Evolutionary conservation across 257 asterid species (phyloP).

Genomic region (Solanum peruvianum): DNA sequence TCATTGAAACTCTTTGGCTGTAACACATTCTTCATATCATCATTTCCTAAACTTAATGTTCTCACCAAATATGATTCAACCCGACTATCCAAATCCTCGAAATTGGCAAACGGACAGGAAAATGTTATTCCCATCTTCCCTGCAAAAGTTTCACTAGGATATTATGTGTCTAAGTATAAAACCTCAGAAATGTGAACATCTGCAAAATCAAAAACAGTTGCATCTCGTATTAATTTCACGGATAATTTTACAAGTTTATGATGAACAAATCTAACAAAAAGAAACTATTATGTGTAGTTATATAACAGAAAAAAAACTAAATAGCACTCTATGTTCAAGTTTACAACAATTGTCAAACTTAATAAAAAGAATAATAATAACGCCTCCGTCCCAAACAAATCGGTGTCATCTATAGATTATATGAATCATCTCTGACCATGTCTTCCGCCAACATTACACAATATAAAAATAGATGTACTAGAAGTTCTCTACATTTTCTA

Average conservation of each 20-base stretch:
- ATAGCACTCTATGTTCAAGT: not conserved
- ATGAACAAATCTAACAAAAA: not conserved
- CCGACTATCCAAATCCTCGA: slow-evolving; percentile 31
- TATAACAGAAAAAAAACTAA: not conserved
- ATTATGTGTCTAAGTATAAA: not conserved
- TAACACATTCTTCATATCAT: slow-evolving; percentile 9
- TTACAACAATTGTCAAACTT: not conserved
- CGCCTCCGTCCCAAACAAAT: not conserved
- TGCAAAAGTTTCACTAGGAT: not conserved
- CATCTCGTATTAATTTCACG: not conserved
- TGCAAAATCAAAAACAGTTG: not conserved
- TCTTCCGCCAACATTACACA: not conserved
- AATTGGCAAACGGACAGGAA: slow-evolving; percentile 21
- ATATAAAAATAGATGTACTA: not conserved
- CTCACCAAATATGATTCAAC: slow-evolving; percentile 27
- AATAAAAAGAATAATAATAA: not conserved
- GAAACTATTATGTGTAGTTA: not conserved
- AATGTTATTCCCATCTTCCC: slow-evolving; percentile 53
- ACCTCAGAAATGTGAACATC: not conserved
- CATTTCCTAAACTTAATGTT: slow-evolving; percentile 25
- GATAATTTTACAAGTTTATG: not conserved
- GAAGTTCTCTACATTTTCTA: not conserved
- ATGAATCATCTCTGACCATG: not conserved
- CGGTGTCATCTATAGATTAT: not conserved
- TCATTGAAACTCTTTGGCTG: slow-evolving; percentile 25